Evolutionary conservation across 306 rosid species (phyloP).

Genomic region (Neltuma alba): DNA sequence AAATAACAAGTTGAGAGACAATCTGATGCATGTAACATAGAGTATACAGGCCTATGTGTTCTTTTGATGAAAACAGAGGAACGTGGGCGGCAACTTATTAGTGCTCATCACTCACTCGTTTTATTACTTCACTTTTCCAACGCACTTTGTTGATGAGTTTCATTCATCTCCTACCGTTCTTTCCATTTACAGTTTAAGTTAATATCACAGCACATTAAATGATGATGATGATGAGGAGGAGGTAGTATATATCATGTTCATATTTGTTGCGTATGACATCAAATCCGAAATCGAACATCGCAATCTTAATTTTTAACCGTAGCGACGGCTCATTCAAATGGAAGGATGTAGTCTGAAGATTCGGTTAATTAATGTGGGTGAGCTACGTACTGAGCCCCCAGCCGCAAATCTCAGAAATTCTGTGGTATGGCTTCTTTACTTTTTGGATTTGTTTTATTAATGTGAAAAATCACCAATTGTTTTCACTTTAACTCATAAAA

Average conservation of each 20-base stretch:
- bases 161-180: not conserved
- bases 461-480: not conserved
- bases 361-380: not conserved
- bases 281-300: too few species aligned
- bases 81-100: not conserved
- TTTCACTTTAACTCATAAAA: not conserved
- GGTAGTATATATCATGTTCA: too few species aligned
- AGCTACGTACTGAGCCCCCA: not conserved
- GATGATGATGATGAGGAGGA: too few species aligned
- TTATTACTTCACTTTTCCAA: not conserved
- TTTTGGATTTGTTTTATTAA: not conserved
- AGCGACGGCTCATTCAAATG: not conserved
- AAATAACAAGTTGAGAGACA: conserved; percentile 15
- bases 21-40: not conserved
- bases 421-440: not conserved
- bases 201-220: too few species aligned
- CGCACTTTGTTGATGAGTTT: not conserved
- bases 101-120: not conserved
- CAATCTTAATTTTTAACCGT: not conserved
- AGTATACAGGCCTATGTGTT: not conserved
- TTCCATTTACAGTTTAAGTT: not conserved
- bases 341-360: not conserved
- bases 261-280: too few species aligned
- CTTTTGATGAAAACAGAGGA: not conserved
- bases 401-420: not conserved